A percentile compares a stretch with the other conserved stretches of the same genome.
Conservation (phyloP, 2,329 filamentous ascomycete genomes). For the Fusarium agapanthi region DNA sequence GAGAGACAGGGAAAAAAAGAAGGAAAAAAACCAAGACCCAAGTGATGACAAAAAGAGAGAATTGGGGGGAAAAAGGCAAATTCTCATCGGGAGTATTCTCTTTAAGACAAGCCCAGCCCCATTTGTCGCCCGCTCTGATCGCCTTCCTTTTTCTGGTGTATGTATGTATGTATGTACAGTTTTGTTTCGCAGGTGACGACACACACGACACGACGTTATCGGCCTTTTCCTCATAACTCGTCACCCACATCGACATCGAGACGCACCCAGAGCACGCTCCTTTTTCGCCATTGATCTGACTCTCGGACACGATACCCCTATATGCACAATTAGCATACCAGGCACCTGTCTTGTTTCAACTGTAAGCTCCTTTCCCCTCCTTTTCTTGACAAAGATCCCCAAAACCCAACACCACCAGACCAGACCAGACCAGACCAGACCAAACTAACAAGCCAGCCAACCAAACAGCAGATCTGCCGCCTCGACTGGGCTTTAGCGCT, state of each 20-base stretch:
- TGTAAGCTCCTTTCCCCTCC: conserved; percentile 29
- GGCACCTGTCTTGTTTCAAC: conserved; percentile 17
- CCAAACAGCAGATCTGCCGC: conserved; percentile 35
- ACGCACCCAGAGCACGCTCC: neutral
- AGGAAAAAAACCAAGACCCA: neutral
- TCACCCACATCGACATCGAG: neutral
- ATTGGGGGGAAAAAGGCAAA: neutral
- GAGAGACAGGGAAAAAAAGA: neutral
- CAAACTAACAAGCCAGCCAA: conserved; percentile 13
- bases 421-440: neutral
- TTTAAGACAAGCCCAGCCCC: conserved; percentile 34
- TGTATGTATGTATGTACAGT: neutral
- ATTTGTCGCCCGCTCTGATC: conserved; percentile 16
- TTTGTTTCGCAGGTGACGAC: conserved; percentile 30
- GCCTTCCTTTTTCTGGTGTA: conserved; percentile 28
- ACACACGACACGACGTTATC: conserved; percentile 5
- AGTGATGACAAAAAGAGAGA: neutral
- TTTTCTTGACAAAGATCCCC: conserved; percentile 30
- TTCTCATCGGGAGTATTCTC: conserved; percentile 18
- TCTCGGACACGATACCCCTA: conserved; percentile 15
- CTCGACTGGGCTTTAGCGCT: conserved; percentile 35
- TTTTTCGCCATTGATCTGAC: neutral
- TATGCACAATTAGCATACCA: conserved; percentile 28
- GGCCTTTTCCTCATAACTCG: neutral
- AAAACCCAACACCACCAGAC: conserved; percentile 25